Evolutionary conservation across 225 moss, liverwort and hornwort genomes (phyloP).

Genomic region (Pseudoscleropodium purum): DNA sequence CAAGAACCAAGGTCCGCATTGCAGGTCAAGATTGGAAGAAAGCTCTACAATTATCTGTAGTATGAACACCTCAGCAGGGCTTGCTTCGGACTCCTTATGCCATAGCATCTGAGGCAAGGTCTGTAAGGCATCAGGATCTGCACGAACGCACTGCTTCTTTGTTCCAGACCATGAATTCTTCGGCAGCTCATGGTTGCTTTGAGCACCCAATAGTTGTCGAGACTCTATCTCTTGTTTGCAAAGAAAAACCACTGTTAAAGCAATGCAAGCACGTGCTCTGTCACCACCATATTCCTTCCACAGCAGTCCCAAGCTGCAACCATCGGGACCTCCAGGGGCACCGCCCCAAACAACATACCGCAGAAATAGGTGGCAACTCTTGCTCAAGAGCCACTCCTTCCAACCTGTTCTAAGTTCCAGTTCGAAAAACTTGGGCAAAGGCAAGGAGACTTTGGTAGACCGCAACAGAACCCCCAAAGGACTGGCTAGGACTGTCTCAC

Average conservation of each 20-base stretch:
- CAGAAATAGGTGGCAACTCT: slow-evolving; percentile 23
- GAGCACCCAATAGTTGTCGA: not conserved
- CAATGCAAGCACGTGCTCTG: slow-evolving; percentile 22
- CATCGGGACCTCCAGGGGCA: not conserved
- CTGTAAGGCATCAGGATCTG: not conserved
- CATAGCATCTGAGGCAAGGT: not conserved
- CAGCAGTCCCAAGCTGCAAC: slow-evolving; percentile 26
- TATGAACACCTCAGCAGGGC: slow-evolving; percentile 17
- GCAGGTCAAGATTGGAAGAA: slow-evolving; percentile 12
- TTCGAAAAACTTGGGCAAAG: slow-evolving; percentile 16
- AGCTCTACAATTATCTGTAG: slow-evolving; percentile 30
- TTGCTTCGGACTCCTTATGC: slow-evolving; percentile 14
- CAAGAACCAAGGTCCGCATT: slow-evolving; percentile 35
- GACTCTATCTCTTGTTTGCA: not conserved
- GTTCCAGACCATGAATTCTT: slow-evolving; percentile 18
- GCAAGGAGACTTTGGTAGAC: slow-evolving; percentile 7
- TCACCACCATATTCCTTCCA: slow-evolving; percentile 43
- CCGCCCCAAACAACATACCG: slow-evolving; percentile 30
- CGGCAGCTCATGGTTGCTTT: not conserved
- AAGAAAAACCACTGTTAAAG: slow-evolving; percentile 4
- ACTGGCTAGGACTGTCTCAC: slow-evolving; percentile 18
- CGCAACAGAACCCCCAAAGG: slow-evolving; percentile 21
- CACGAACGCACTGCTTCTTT: slow-evolving; percentile 24
- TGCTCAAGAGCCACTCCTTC: slow-evolving; percentile 24
- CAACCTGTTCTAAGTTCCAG: slow-evolving; percentile 20